phyloP scores from a whole-genome alignment of 148 eudicot genomes.

The Pharnaceum exiguum region DNA sequence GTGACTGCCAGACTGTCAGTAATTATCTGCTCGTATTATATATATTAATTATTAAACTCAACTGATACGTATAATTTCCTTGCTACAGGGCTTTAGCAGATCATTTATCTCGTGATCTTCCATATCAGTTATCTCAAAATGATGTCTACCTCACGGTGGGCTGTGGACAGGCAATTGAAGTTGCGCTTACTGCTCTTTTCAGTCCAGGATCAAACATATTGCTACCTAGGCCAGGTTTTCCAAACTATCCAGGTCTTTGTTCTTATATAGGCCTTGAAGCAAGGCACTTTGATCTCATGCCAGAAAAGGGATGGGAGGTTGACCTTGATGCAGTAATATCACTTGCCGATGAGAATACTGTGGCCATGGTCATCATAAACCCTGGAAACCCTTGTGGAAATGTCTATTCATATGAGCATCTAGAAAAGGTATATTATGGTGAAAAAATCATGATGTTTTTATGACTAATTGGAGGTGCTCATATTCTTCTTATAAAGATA shows the following conservation, averaged over 20 bases:
- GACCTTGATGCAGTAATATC: constrained; percentile 53
- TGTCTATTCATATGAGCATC: constrained; percentile 50
- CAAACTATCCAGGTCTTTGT: constrained; percentile 55
- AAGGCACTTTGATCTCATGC: constrained; percentile 60
- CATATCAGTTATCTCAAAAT: constrained; percentile 40
- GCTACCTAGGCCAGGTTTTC: constrained; percentile 66
- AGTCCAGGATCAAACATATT: constrained; percentile 64
- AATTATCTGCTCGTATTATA: neutral
- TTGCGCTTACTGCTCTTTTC: constrained; percentile 40
- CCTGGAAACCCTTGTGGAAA: constrained; percentile 89
- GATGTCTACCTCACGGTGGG: constrained; percentile 66
- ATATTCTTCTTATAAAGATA: too few relatives aligned
- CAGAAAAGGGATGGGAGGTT: constrained; percentile 72
- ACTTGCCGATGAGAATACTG: constrained; percentile 68
- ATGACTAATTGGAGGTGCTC: neutral
- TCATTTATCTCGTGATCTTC: constrained; percentile 50
- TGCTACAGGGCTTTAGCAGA: constrained; percentile 64
- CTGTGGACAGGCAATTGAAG: constrained; percentile 69
- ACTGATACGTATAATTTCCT: neutral
- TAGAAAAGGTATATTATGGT: constrained; percentile 41
- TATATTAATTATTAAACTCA: neutral
- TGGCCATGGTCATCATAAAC: constrained; percentile 69
- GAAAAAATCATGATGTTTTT: neutral
- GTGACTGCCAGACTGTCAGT: too few relatives aligned
- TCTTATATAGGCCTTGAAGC: constrained; percentile 42